Base-by-base conservation (phyloP, 176 grass and related monocot genomes). In the Avena sativa region DNA sequence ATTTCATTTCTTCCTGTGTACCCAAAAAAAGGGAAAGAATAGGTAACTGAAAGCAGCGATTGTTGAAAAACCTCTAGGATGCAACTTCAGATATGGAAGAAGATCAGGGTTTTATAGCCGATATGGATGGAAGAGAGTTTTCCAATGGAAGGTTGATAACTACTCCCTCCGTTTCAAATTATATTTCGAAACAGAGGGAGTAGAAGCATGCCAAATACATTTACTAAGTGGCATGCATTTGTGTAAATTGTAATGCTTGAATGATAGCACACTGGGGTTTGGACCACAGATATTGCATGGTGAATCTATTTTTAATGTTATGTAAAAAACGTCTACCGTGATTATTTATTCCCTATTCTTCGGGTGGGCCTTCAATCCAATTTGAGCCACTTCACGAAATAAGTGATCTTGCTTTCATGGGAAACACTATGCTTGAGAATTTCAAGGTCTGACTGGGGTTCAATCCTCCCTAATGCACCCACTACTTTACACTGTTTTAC, bases 1-100 rank as follows among this genome's bases (percentile, higher is more conserved):
- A 98, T 94, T 26, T 61, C 7, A 98, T 91, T 94, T 88, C 96
- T 92, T 89, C 96, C 96, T 98, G 88, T 66, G 43, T 50, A 32
- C 65, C 30, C 21, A 63, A 17, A 32, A 71, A 84, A 36, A 34
- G 6, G 40, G 43, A 25, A 83, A 15, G 55, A 58, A 60, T 50
- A 71, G 6, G 10, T 8, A 87, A 61, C 1, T 68, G 30, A 55
- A n/a, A 49, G n/a, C 65, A 66, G 23, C 62, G 10, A 50, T 75
- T 48, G 47, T 81, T 10, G 49, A 71, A 79, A 59, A 82, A 76
- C 59, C n/a, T 46, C 50, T 49, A 72, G 3, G 51, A 82, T 81
- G 74, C 51, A 60, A 81, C 40, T 49, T 47, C n/a, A 57, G 17
- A 67, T 36, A 72, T 12, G 2, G 20, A 55, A 61, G 9, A 72